Percentiles rank a stretch among this genome's conserved stretches.
Evolutionary conservation across 192 early-diverging fungal genomes (phyloP).

Genomic region (Coemansia aciculifera): DNA sequence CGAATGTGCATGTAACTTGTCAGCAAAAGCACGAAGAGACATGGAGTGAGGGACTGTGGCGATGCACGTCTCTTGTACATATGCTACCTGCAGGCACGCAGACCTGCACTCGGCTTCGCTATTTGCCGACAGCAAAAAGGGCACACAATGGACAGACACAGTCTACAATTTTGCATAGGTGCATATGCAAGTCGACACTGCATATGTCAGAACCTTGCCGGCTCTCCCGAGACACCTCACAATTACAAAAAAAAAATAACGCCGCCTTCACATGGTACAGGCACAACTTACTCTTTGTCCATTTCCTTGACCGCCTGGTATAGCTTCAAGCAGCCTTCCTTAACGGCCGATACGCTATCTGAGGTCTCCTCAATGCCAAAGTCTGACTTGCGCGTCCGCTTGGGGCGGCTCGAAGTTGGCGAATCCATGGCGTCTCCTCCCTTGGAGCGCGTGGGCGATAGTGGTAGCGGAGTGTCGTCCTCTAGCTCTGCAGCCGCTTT

Average conservation of each 20-base stretch:
- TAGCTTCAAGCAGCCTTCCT: conserved; percentile 46
- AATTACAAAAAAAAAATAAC: not conserved
- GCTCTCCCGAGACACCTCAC: not conserved
- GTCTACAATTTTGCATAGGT: not conserved
- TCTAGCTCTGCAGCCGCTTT: conserved; percentile 23
- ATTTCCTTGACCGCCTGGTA: conserved; percentile 48
- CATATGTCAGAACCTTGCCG: not conserved
- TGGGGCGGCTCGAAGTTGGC: conserved; percentile 18
- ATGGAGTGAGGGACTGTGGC: not conserved
- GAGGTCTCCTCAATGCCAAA: conserved; percentile 8
- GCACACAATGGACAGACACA: not conserved
- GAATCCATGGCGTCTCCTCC: not conserved
- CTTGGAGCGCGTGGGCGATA: not conserved
- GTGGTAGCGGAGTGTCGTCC: conserved; percentile 21
- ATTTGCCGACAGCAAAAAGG: not conserved
- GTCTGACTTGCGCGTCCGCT: conserved; percentile 35
- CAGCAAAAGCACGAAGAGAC: not conserved
- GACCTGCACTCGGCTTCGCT: not conserved
- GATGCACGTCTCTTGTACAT: not conserved
- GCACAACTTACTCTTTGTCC: conserved; percentile 48
- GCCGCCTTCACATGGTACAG: not conserved
- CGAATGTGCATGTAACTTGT: not conserved
- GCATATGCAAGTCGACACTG: not conserved
- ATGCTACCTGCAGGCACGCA: not conserved
- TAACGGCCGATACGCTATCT: conserved; percentile 15